Evolutionary conservation across 495 filamentous ascomycete species (phyloP).

Genomic region (Trichoderma erinaceum): DNA sequence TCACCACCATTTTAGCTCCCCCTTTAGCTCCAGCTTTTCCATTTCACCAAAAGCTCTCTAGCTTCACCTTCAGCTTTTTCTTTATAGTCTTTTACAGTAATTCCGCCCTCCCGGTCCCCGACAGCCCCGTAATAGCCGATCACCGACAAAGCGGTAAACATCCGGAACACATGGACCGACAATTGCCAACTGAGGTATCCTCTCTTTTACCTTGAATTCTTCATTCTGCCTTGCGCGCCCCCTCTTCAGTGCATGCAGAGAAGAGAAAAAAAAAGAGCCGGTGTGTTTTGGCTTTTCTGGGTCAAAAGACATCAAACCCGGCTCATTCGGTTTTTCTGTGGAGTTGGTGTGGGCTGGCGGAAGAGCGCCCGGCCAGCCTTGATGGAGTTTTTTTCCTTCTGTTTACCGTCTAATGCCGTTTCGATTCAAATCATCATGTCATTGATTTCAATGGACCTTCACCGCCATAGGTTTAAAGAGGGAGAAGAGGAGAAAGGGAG

Average conservation of each 20-base stretch:
- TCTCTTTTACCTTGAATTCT: background rate
- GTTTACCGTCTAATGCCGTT: too few species aligned
- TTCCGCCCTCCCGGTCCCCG: background rate
- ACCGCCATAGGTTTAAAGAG: background rate
- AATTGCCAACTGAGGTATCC: too few species aligned
- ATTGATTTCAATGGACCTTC: background rate
- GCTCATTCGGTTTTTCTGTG: constrained; percentile 5
- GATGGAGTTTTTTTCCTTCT: background rate
- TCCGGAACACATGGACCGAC: background rate
- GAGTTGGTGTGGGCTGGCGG: background rate
- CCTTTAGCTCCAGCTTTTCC: too few species aligned
- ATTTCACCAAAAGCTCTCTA: too few species aligned
- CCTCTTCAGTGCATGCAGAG: background rate
- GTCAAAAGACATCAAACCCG: background rate
- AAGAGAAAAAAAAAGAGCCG: too few species aligned
- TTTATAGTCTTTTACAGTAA: background rate
- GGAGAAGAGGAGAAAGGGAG: background rate
- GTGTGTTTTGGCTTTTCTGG: background rate
- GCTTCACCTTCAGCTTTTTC: background rate
- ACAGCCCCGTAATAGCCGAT: background rate
- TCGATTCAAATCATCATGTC: background rate
- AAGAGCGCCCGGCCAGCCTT: background rate
- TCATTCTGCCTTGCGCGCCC: background rate
- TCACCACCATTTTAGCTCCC: background rate
- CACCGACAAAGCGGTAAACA: background rate